phyloP scores from a whole-genome alignment of 352 stramenopile genomes.

The Pilasporangium apinafurcum region DNA sequence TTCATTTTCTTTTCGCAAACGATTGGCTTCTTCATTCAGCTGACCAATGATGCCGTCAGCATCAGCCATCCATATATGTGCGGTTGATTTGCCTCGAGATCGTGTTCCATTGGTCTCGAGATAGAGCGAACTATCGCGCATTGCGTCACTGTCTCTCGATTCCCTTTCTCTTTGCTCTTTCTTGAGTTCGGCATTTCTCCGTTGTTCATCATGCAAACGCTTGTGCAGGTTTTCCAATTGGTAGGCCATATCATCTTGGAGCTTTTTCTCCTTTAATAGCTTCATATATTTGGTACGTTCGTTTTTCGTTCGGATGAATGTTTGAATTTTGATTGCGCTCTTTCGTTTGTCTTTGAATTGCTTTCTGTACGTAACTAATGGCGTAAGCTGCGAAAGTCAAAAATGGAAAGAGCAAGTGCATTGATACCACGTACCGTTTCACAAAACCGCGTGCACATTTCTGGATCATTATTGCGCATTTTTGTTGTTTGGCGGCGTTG shows the following conservation, averaged over 20 bases:
- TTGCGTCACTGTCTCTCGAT: slow-evolving; percentile 25
- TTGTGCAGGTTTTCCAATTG: slow-evolving; percentile 54
- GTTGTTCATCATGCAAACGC: slow-evolving; percentile 55
- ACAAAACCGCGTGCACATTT: slow-evolving; percentile 56
- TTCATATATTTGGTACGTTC: slow-evolving; percentile 47
- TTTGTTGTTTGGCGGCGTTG: slow-evolving; percentile 37
- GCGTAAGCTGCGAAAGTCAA: not conserved
- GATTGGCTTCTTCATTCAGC: slow-evolving; percentile 64
- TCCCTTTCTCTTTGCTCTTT: too few species aligned
- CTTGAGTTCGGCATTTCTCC: slow-evolving; percentile 49
- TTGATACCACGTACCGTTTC: slow-evolving; percentile 26
- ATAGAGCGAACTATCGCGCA: slow-evolving; percentile 36
- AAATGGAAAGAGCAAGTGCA: not conserved
- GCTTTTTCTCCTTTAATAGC: slow-evolving; percentile 41
- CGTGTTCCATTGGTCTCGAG: slow-evolving; percentile 29
- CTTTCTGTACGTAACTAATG: slow-evolving; percentile 19
- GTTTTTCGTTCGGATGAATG: slow-evolving; percentile 59
- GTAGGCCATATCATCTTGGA: slow-evolving; percentile 50
- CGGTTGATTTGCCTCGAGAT: slow-evolving; percentile 49
- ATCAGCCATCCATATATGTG: slow-evolving; percentile 82
- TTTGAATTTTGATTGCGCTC: slow-evolving; percentile 49
- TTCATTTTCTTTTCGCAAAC: slow-evolving; percentile 72
- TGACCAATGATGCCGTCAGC: slow-evolving; percentile 78
- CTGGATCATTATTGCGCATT: slow-evolving; percentile 63
- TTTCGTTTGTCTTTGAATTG: slow-evolving; percentile 47